phyloP scores from a whole-genome alignment of 257 asterid species.

The Solanum piurae region DNA sequence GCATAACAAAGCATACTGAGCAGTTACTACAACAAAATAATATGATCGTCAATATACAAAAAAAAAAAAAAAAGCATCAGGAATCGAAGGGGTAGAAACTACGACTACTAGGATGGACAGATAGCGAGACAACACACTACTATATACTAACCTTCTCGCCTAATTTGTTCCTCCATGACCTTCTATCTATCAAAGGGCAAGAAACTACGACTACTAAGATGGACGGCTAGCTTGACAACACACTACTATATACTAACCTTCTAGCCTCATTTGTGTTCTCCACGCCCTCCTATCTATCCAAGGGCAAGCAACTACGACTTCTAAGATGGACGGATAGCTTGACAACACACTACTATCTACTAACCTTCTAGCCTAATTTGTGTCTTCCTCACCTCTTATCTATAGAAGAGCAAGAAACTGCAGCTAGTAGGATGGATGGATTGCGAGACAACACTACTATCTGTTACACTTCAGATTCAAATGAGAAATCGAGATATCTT shows the following conservation, averaged over 20 bases:
- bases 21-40: not conserved
- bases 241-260: not conserved
- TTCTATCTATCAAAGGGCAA: not conserved
- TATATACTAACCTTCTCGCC: not conserved
- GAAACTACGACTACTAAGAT: not conserved
- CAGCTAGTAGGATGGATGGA: not conserved
- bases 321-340: not conserved
- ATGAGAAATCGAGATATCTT: too few relatives aligned
- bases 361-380: not conserved
- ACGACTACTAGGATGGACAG: not conserved
- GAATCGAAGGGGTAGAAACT: not conserved
- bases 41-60: not conserved
- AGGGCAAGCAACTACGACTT: not conserved
- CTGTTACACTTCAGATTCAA: not conserved
- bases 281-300: not conserved
- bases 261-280: not conserved
- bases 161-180: not conserved
- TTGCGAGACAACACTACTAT: not conserved
- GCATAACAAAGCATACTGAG: not conserved
- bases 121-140: not conserved
- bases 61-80: not conserved
- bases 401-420: not conserved
- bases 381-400: not conserved
- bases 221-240: not conserved
- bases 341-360: not conserved